Evolutionary conservation across 257 asterid species (phyloP), one percentile per base, ranked within the genome.

Genomic region (Schizonepeta tenuifolia): DNA sequence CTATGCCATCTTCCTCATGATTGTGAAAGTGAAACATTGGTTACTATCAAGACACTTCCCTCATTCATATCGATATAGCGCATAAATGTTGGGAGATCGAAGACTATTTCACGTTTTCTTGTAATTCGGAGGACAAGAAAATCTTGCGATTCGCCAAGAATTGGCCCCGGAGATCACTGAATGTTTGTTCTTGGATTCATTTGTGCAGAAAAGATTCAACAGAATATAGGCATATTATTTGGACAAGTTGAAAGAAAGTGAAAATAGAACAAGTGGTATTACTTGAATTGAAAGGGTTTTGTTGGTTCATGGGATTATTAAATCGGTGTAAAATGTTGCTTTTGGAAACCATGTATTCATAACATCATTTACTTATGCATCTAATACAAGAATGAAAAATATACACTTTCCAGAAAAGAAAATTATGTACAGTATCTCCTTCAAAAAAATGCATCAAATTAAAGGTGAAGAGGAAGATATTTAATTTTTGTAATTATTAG

Each of bases 21-120:
- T 86, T n/a, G 89, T 86, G 67, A 86, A 75, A 81, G 73, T 76
- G 44, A 94, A 91, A 67, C 85, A 83, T 47, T 51, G 69, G 65
- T 41, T 83, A 40, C 50, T 86, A 18, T 78, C 84, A 54, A 88
- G 81, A 85, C 81, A 82, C 74, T 89, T 85, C 83, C 84, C 92
- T 18, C 76, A 76, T 70, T 87, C 93, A 12, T 83, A 75, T 63
- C 64, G 41, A 14, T 49, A 50, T 70, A 70, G 70, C 75, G 43
- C 61, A 8, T 63, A 41, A 66, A 26, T 53, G 46, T 7, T 3
- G 50, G 35, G 58, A 72, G 15, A 21, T 9, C 17, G 33, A 68
- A 20, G 14, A 57, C 62, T 9, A 9, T 44, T 14, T 10, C 59
- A 1, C 33, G 40, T 21, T 6, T 60, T 22, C 57, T 12, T 51